Percentiles rank a stretch among this genome's conserved stretches.
phyloP scores from a whole-genome alignment of 805 yeast species.

The Yarrowia sp. region DNA sequence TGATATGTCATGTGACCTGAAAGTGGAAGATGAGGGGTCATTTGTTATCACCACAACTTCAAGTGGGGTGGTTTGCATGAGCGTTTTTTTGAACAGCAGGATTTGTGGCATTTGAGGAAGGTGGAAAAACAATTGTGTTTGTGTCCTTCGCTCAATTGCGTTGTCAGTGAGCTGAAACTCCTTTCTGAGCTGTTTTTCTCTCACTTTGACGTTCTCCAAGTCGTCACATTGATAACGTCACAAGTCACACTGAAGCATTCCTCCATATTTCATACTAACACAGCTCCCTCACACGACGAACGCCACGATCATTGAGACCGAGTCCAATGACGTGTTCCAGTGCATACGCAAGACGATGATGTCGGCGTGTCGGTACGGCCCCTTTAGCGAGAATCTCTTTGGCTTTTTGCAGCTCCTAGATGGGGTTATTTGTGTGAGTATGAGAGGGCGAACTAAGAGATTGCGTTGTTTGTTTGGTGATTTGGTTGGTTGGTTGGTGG shows the following conservation, averaged over 20 bases:
- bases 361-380: conserved; percentile 23
- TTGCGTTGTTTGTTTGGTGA: too few relatives aligned
- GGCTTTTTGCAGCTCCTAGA: conserved; percentile 29
- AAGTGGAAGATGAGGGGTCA: too few relatives aligned
- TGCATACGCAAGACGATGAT: conserved; percentile 32
- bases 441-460: background rate
- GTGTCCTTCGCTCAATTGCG: background rate
- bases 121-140: too few relatives aligned
- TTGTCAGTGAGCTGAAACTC: too few relatives aligned
- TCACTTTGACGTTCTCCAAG: background rate
- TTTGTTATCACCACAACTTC: too few relatives aligned
- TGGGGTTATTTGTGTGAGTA: conserved; percentile 35
- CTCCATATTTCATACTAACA: background rate
- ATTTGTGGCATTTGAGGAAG: too few relatives aligned
- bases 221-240: background rate
- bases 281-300: conserved; percentile 30
- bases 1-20: background rate
- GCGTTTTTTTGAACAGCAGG: too few relatives aligned
- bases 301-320: conserved; percentile 26
- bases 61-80: too few relatives aligned
- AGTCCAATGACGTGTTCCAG: conserved; percentile 38
- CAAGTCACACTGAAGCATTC: too few relatives aligned
- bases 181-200: too few relatives aligned
- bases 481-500: too few relatives aligned
- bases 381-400: conserved; percentile 15